Conservation (phyloP, 352 stramenopile species). For the Globisporangium lucens region DNA sequence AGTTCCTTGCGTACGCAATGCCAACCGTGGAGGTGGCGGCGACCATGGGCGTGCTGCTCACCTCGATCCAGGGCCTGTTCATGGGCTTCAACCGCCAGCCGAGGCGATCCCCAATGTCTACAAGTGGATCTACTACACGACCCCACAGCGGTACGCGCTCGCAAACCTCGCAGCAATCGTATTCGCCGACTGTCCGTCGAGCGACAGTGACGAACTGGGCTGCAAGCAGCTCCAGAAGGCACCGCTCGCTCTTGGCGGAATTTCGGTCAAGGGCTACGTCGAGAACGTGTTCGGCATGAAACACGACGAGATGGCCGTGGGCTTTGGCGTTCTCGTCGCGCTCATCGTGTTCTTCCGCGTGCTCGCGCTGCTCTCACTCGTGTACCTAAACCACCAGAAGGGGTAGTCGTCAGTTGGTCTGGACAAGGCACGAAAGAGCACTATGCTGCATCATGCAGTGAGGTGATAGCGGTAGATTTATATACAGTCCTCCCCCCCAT, state of each 20-base stretch:
- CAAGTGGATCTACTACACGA: slow-evolving; percentile 43
- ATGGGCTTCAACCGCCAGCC: slow-evolving; percentile 39
- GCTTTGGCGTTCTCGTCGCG: slow-evolving; percentile 29
- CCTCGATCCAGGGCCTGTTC: slow-evolving; percentile 31
- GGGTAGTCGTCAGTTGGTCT: not conserved
- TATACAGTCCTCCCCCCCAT: too few species aligned
- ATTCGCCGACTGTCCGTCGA: slow-evolving; percentile 37
- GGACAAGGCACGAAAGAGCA: too few species aligned
- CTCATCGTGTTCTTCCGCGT: slow-evolving; percentile 46
- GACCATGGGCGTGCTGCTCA: slow-evolving; percentile 37
- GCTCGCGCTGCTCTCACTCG: slow-evolving; percentile 32
- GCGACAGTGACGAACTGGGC: slow-evolving; percentile 27
- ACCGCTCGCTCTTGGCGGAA: slow-evolving; percentile 23
- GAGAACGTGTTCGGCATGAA: slow-evolving; percentile 35
- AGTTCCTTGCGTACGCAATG: too few species aligned
- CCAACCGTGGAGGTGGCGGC: too few species aligned
- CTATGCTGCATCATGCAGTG: too few species aligned
- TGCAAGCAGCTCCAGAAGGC: slow-evolving; percentile 12
- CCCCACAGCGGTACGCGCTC: slow-evolving; percentile 37
- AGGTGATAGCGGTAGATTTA: too few species aligned
- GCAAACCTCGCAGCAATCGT: slow-evolving; percentile 35
- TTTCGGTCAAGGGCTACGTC: slow-evolving; percentile 33
- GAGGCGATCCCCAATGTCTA: slow-evolving; percentile 36
- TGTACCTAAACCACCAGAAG: slow-evolving; percentile 35
- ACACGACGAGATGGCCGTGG: slow-evolving; percentile 15